Percentiles rank a stretch among this genome's conserved stretches.
These are phyloP conservation scores for Penicillium longicatenatum DNA, from an alignment of 495 filamentous ascomycete genomes.

Conservation along the genomic window DNA sequence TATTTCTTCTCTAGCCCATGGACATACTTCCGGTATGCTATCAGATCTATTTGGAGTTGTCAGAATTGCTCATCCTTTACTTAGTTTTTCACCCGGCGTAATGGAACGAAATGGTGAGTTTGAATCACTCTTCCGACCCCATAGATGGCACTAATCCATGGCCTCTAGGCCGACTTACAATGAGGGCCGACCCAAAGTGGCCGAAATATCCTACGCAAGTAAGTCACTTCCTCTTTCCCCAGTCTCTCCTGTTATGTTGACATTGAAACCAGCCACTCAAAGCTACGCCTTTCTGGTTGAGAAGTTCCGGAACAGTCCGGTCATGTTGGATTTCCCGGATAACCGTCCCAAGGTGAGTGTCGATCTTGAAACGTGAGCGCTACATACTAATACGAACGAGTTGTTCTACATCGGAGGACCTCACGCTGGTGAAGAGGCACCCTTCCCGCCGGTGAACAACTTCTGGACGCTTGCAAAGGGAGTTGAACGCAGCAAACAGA, in stretches of 20 bases:
- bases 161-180: constrained; percentile 71
- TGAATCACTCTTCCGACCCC: no score
- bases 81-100: background rate
- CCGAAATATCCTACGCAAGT: constrained; percentile 94
- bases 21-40: background rate
- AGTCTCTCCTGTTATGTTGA: constrained; percentile 14
- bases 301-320: constrained; percentile 94
- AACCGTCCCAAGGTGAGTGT: constrained; percentile 78
- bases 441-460: constrained; percentile 22
- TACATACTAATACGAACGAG: constrained; percentile 27
- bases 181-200: constrained; percentile 68
- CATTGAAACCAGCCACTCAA: constrained; percentile 67
- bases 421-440: constrained; percentile 11
- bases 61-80: background rate
- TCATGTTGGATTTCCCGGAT: constrained; percentile 81
- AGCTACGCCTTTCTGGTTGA: constrained; percentile 86
- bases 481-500: constrained; percentile 11
- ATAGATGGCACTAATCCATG: constrained; percentile 1
- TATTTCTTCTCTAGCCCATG: background rate
- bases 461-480: constrained; percentile 19
- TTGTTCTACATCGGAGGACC: constrained; percentile 44
- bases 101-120: background rate
- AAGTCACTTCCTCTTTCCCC: constrained; percentile 35
- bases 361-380: background rate
- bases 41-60: background rate